Evolutionary conservation across 768 basidiomycete genomes (phyloP), one percentile per base, ranked within the genome.

Genomic region (Lactifluus subvellereus): DNA sequence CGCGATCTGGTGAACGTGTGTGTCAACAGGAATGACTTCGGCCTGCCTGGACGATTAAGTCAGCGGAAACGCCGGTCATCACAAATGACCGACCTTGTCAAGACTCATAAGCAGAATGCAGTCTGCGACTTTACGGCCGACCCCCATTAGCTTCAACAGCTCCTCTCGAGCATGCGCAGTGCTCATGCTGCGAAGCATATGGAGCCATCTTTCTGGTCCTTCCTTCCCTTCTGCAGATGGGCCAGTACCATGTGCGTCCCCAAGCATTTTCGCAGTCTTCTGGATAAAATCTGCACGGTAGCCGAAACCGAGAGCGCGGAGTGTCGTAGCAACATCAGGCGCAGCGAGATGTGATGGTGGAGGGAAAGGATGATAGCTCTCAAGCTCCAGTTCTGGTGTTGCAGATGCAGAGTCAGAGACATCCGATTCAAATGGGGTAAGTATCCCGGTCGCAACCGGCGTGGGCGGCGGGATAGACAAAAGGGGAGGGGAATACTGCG

Each of bases 51-150:
- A 35, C 47, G 6, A 35, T 27, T 16, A 57, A 30, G n/a, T 53
- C 13, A n/a, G 5, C 27, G 30, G 32, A 38, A 33, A n/a, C 22
- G 13, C 42, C 33, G 18, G 38, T 18, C 47, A 40, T 6, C 11
- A 3, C 11, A 13, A 35, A 43, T n/a, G 4, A 58, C 59, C 20
- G 67, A 91, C 92, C 81, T 94, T 91, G 75, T 96, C 89, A 61
- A 95, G 72, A 70, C 91, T 91, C 94, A 98, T 96, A 16, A 98
- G 77, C 55, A 97, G 74, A 33, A 97, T 77, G 69, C 97, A 99
- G 71, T 99, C 97, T 2, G 96, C 96, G 0, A 99, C 97, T 72
- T 99, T 99, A 40, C 92, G 81, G 6, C 97, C 97, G 1, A 99
- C 96, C 0, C 97, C 97, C 49, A 89, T 80, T 60, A 98, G 85